phyloP scores from a whole-genome alignment of 208 protist species.

The Trichomonas vaginalis region DNA sequence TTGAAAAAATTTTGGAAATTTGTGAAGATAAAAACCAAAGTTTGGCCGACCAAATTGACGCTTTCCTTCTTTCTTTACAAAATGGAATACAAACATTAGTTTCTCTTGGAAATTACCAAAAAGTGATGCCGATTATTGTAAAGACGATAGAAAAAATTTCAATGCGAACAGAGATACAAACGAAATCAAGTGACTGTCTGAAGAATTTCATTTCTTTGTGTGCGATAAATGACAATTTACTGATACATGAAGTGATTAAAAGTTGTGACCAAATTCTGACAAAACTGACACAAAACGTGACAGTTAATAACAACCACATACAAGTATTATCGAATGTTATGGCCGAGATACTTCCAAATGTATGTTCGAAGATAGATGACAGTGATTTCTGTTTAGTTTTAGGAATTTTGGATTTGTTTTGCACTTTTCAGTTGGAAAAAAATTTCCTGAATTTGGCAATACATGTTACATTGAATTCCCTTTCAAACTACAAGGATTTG shows the following conservation, averaged over 20 bases:
- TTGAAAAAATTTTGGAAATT: background rate
- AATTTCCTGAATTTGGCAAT: background rate
- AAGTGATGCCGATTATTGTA: background rate
- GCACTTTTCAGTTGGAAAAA: background rate
- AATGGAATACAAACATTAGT: background rate
- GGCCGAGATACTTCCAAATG: background rate
- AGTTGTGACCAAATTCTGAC: background rate
- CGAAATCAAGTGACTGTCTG: background rate
- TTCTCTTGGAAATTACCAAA: background rate
- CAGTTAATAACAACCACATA: background rate
- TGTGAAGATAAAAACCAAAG: background rate
- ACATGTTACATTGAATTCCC: background rate
- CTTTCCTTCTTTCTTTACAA: background rate
- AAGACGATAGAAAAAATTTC: background rate
- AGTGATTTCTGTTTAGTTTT: background rate
- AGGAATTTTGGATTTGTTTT: background rate
- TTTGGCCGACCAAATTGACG: background rate
- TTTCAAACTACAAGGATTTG: background rate
- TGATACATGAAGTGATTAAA: background rate
- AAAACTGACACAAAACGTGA: background rate
- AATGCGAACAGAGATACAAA: background rate
- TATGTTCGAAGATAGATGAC: background rate
- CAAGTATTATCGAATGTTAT: background rate
- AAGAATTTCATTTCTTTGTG: background rate
- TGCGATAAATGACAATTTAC: background rate